Conservation (phyloP, 257 asterid species). For the Solanum commersonii region DNA sequence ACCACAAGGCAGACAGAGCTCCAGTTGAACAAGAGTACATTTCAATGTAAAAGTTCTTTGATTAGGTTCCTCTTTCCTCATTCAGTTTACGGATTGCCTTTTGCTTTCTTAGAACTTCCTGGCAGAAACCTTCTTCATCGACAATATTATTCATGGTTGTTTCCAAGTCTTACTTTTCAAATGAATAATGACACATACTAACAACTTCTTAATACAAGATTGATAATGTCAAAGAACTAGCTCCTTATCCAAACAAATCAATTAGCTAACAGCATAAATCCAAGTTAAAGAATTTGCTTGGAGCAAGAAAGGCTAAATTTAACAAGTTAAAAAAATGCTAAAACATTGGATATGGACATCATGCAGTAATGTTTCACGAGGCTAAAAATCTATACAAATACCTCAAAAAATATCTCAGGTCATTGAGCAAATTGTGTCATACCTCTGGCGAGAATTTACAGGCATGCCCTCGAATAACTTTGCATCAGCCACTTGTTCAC, state of each 20-base stretch:
- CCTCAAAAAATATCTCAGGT: not conserved
- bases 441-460: slow-evolving; percentile 37
- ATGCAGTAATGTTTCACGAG: not conserved
- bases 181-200: not conserved
- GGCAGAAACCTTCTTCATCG: not conserved
- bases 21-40: not conserved
- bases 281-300: not conserved
- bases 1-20: not conserved
- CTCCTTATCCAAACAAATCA: not conserved
- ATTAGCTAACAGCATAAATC: not conserved
- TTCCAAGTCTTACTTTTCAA: not conserved
- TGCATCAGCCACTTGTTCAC: slow-evolving; percentile 33
- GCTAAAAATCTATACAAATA: not conserved
- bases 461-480: slow-evolving; percentile 35
- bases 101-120: not conserved
- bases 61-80: not conserved
- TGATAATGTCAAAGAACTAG: not conserved
- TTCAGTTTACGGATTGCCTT: not conserved
- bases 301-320: not conserved
- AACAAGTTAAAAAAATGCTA: not conserved
- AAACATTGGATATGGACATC: not conserved
- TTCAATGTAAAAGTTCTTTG: not conserved
- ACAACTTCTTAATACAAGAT: not conserved
- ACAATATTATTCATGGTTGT: not conserved
- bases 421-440: not conserved